Evolutionary conservation across 164 flowering plant species (phyloP), one percentile per base, ranked within the genome.

Genomic region (Tetrastigma voinierianum): DNA sequence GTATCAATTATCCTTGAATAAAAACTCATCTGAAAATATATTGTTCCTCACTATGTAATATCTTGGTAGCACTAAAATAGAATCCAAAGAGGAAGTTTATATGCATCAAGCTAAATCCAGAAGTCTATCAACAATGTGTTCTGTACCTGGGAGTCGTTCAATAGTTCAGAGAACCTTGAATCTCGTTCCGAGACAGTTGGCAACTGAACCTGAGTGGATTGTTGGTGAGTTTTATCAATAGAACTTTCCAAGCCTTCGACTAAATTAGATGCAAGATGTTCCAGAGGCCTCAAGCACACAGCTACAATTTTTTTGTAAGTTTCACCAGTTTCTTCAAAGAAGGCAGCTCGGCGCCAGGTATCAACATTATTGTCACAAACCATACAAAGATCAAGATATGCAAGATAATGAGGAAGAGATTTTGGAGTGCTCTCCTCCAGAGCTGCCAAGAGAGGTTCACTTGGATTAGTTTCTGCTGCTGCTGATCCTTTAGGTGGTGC

Each of bases 401-500:
- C 96, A 76, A 95, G 90, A 82, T 84, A 84, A 43, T 84, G 91
- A 51, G 84, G 64, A 68, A 96, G 90, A 73, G 94, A 86, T 52
- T 78, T 72, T 6, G 90, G 86, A 17, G 66, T 46, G 72, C 93
- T 93, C 70, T 80, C 90, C 80, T 92, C 98, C 69, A 96, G 61
- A 51, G 95, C 87, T 48, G 74, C 87, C 62, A 96, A 86, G 61
- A 96, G 94, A 68, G 79, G 83, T 66, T 90, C 98, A 72, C 95
- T 90, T 40, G 97, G 97, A 77, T 90, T 92, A 75, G 88, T 87
- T 84, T 88, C 97, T 12, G 96, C 91, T 19, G 97, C 99, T 51
- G 96, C 93, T 18, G 98, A 92, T 65, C 98, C 99, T 78, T 88
- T 91, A 47, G 97, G 90, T 40, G 99, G 97, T 55, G 98, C 98